These are phyloP conservation scores for Triticum dicoccoides DNA, from an alignment of 176 grass and related monocot genomes.

Conservation along the genomic window DNA sequence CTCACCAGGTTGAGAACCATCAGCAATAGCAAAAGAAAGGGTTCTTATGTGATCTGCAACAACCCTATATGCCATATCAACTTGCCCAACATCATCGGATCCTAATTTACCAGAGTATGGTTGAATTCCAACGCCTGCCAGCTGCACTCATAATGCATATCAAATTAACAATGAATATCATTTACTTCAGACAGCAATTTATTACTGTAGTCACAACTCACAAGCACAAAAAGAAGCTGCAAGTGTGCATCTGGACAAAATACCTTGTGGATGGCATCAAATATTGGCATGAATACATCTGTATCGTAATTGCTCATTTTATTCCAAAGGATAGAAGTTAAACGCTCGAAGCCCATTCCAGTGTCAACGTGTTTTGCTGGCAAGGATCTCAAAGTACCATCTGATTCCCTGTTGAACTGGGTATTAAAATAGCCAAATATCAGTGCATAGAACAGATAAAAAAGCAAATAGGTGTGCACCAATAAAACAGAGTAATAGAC, in stretches of 20 bases:
- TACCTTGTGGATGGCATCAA: slow-evolving; percentile 85
- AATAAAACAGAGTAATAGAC: neutral
- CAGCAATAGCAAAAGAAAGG: slow-evolving; percentile 77
- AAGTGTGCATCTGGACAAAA: neutral
- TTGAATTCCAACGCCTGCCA: slow-evolving; percentile 49
- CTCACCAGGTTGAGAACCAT: slow-evolving; percentile 83
- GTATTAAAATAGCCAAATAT: slow-evolving; percentile 2
- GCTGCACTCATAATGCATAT: slow-evolving; percentile 33
- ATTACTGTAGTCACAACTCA: neutral
- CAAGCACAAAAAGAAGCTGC: slow-evolving; percentile 7
- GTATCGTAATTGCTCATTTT: slow-evolving; percentile 99
- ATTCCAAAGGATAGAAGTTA: slow-evolving; percentile 87
- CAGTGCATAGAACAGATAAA: neutral
- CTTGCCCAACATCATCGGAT: slow-evolving; percentile 61
- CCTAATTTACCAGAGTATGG: slow-evolving; percentile 70
- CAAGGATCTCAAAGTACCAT: slow-evolving; percentile 66
- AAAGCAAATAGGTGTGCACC: neutral
- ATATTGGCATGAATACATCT: slow-evolving; percentile 73
- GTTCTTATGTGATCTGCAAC: slow-evolving; percentile 94
- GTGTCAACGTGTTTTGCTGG: slow-evolving; percentile 94
- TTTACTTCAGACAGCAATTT: neutral
- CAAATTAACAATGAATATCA: slow-evolving; percentile 21
- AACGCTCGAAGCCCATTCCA: slow-evolving; percentile 81
- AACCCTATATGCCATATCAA: slow-evolving; percentile 96
- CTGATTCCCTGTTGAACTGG: slow-evolving; percentile 75